Evolutionary conservation across 495 filamentous ascomycete genomes (phyloP), one percentile per base, ranked within the genome.

Genomic region (Hypomontagnella monticulosa): DNA sequence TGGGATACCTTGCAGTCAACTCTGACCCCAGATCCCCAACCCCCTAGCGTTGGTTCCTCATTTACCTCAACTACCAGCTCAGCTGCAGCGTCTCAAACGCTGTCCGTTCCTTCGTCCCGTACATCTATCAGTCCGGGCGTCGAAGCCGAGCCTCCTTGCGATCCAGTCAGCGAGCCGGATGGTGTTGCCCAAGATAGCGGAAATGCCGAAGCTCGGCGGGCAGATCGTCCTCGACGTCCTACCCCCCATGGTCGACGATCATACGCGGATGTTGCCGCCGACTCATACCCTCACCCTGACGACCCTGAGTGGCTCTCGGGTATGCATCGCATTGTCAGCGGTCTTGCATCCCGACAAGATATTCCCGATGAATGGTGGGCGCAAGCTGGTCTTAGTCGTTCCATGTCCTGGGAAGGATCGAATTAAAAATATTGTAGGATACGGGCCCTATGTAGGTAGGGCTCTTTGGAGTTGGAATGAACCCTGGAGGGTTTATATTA

Each of bases 1-100:
- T 97, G 93, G 93, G 89, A 93, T 46, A 91, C 88, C 8, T 83
- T 96, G 61, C 82, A 91, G 55, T 88, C 84, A 7, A 95, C 91
- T 1, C 85, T 97, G 44, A 86, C 89, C 0, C 92, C 91, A 3
- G 93, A 96, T 73, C 85, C 88, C 7, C 89, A 88, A 48, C 83
- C 92, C 7, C 92, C 92, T 1, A 96, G 91, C 70, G 85, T 85
- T 2, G 87, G 90, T 40, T 91, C 91, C 1, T 95, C 92, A 1
- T 97, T 95, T 71, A 85, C 86, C 0, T 93, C 90, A 0, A 83
- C 85, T 0, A 81, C 85, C 4, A 86, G 86, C 3, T 78, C 79
- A 4, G 73, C 72, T 15, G 53, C 57, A 1, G 63, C 73, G 2
- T 76, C 79, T 0, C 78, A 80, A 38, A 74, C 68, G 27, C 71